phyloP scores from a whole-genome alignment of 371 early-diverging fungal genomes.

The Syncephalis plumigaleata region DNA sequence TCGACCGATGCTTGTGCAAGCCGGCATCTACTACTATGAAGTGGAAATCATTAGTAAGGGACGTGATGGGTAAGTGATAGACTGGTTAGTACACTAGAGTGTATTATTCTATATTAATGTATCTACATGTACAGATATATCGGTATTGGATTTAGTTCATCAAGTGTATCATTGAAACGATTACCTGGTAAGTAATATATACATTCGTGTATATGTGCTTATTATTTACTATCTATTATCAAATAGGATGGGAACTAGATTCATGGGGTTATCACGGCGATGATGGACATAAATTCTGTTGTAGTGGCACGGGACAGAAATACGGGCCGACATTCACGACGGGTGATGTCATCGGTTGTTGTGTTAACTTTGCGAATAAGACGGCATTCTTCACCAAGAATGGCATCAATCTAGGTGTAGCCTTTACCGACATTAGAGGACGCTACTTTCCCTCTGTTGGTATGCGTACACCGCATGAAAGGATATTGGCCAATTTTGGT shows the following conservation, averaged over 20 bases:
- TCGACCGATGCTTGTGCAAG: slow-evolving; percentile 62
- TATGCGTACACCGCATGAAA: slow-evolving; percentile 74
- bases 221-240: background rate
- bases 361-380: slow-evolving; percentile 60
- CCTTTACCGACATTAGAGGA: slow-evolving; percentile 23
- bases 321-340: slow-evolving; percentile 87
- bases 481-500: slow-evolving; percentile 83
- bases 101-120: background rate
- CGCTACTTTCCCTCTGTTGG: slow-evolving; percentile 77
- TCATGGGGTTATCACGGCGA: slow-evolving; percentile 88
- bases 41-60: slow-evolving; percentile 72
- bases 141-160: slow-evolving; percentile 66
- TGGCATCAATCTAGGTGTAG: slow-evolving; percentile 54
- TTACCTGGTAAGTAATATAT: slow-evolving; percentile 46
- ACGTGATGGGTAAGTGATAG: slow-evolving; percentile 48
- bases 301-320: slow-evolving; percentile 55
- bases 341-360: slow-evolving; percentile 84
- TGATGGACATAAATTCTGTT: slow-evolving; percentile 65
- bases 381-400: slow-evolving; percentile 85
- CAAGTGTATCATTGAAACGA: slow-evolving; percentile 30
- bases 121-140: slow-evolving; percentile 36
- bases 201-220: background rate
- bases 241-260: slow-evolving; percentile 52
- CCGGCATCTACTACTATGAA: slow-evolving; percentile 87
- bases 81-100: background rate